Conservation (phyloP, 1,139 yeast genomes). For the Barnettozyma hawaiiensis region DNA sequence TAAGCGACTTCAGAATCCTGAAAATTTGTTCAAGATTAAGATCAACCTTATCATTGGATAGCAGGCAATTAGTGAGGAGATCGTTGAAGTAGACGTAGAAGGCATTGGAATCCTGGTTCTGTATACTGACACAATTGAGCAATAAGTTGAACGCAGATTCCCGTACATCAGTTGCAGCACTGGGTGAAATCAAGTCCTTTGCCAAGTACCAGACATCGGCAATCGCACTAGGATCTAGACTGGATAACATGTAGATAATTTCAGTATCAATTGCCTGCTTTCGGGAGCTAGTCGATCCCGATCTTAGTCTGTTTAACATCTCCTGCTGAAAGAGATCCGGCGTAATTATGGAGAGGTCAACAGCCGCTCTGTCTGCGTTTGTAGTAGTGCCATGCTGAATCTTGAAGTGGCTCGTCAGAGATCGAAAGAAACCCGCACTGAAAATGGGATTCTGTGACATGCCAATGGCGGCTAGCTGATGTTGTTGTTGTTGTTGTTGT, state of each 20-base stretch:
- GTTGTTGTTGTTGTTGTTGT: neutral
- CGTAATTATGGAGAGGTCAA: constrained; percentile 20
- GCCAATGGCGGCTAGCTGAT: neutral
- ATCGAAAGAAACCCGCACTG: constrained; percentile 36
- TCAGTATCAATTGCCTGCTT: constrained; percentile 45
- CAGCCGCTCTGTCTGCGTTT: constrained; percentile 26
- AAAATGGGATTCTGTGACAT: constrained; percentile 5
- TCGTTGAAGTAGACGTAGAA: constrained; percentile 56
- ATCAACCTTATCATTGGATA: constrained; percentile 38
- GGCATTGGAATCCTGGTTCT: constrained; percentile 47
- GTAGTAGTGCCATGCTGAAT: constrained; percentile 17
- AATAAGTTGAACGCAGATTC: constrained; percentile 50
- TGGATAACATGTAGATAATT: constrained; percentile 46
- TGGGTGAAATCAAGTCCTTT: constrained; percentile 45
- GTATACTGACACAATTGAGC: constrained; percentile 45
- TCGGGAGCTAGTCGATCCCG: constrained; percentile 41
- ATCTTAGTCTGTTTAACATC: constrained; percentile 32
- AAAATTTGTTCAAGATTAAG: constrained; percentile 50
- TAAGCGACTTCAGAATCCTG: constrained; percentile 44
- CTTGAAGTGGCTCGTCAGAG: constrained; percentile 49
- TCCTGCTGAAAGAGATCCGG: constrained; percentile 17
- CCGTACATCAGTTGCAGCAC: constrained; percentile 39
- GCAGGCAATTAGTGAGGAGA: constrained; percentile 42
- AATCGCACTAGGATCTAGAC: constrained; percentile 51
- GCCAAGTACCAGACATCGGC: constrained; percentile 77